Conservation (phyloP, 1,139 yeast genomes). For the Yamadazyma triangularis region DNA sequence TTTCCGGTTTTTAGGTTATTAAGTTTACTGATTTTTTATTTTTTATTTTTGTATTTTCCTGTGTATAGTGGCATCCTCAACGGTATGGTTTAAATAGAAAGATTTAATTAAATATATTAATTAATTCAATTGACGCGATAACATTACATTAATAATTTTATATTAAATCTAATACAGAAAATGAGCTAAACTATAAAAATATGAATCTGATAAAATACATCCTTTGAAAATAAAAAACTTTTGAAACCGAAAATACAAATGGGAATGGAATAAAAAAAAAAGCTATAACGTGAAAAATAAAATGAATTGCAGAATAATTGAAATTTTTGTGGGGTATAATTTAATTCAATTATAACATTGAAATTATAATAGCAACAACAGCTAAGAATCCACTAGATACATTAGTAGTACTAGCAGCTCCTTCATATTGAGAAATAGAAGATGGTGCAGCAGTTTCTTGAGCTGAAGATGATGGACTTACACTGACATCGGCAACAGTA, state of each 20-base stretch:
- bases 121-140: too few relatives aligned
- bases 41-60: conserved; percentile 14
- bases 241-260: background rate
- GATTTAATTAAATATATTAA: background rate
- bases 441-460: conserved; percentile 3
- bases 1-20: conserved; percentile 2
- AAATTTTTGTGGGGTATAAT: too few relatives aligned
- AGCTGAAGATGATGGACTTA: background rate
- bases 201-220: background rate
- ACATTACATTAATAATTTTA: too few relatives aligned
- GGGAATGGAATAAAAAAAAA: too few relatives aligned
- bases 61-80: conserved; percentile 25
- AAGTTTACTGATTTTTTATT: conserved; percentile 6
- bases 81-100: conserved; percentile 13
- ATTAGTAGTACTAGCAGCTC: conserved; percentile 6
- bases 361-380: conserved; percentile 3
- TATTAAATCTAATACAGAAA: background rate
- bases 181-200: background rate
- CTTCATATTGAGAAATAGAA: conserved; percentile 8
- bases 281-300: too few relatives aligned
- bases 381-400: conserved; percentile 5
- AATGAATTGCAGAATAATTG: too few relatives aligned
- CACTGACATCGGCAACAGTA: conserved; percentile 2
- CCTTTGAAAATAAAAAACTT: background rate
- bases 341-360: conserved; percentile 8